These are phyloP conservation scores for Xylaria sp. DNA, from an alignment of 2,329 filamentous ascomycete species.

Conservation along the genomic window DNA sequence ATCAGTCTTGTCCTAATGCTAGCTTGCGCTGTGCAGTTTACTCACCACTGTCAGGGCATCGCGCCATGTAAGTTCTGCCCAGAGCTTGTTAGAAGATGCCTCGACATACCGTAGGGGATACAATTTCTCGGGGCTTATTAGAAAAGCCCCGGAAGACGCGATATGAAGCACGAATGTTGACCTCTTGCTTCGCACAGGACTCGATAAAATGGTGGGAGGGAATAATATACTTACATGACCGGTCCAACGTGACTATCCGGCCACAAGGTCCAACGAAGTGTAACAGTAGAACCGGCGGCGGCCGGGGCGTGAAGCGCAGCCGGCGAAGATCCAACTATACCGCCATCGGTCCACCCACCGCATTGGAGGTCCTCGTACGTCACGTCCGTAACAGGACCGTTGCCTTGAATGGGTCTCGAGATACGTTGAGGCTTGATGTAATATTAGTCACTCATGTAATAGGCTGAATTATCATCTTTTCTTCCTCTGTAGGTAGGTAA, in stretches of 20 bases:
- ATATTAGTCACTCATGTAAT: constrained; percentile 37
- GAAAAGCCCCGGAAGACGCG: neutral
- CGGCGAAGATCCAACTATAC: constrained; percentile 60
- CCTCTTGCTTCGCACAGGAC: neutral
- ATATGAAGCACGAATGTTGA: neutral
- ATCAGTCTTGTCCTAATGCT: neutral
- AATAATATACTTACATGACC: constrained; percentile 50
- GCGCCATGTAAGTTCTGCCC: constrained; percentile 66
- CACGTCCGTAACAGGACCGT: constrained; percentile 67
- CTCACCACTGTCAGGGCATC: constrained; percentile 62
- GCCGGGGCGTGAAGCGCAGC: constrained; percentile 65
- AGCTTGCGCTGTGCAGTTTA: neutral
- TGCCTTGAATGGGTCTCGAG: constrained; percentile 67
- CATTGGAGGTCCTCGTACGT: constrained; percentile 66
- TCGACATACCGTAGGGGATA: neutral
- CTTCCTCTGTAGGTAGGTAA: neutral
- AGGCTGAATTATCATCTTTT: neutral
- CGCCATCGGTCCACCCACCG: constrained; percentile 62
- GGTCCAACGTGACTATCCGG: constrained; percentile 64
- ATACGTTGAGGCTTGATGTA: constrained; percentile 59
- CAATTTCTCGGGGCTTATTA: neutral
- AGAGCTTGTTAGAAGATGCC: neutral
- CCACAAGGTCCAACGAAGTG: constrained; percentile 66
- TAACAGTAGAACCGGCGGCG: constrained; percentile 64
- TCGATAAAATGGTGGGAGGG: no score